Conservation (phyloP, 2,329 filamentous ascomycete genomes). For the Hypoxylon sp. region DNA sequence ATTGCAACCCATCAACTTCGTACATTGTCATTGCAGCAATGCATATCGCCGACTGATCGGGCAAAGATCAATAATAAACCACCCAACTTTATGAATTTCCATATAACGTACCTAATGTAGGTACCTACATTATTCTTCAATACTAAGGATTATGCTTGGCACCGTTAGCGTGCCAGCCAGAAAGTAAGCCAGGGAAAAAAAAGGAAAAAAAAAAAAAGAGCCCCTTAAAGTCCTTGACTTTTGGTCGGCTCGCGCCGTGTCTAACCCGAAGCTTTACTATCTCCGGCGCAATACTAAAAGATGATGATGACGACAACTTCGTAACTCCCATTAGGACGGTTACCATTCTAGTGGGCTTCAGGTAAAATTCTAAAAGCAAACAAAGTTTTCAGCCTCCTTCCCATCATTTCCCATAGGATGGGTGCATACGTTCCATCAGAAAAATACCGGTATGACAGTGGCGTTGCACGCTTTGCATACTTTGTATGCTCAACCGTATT, state of each 20-base stretch:
- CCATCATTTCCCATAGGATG: background rate
- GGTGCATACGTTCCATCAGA: constrained; percentile 5
- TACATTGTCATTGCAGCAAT: constrained; percentile 17
- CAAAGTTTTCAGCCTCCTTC: constrained; percentile 25
- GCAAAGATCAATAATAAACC: constrained; percentile 15
- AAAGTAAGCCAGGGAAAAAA: background rate
- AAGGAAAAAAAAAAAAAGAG: background rate
- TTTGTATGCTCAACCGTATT: background rate
- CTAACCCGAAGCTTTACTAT: constrained; percentile 13
- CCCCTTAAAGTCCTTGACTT: constrained; percentile 7
- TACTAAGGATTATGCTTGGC: constrained; percentile 30
- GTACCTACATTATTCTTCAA: constrained; percentile 10
- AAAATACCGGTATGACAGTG: constrained; percentile 3
- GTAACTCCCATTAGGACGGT: background rate
- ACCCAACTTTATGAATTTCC: constrained; percentile 7
- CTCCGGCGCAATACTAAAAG: constrained; percentile 18
- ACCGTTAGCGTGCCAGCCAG: constrained; percentile 22
- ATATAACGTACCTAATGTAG: constrained; percentile 5
- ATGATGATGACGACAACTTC: constrained; percentile 15
- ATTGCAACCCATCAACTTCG: constrained; percentile 18
- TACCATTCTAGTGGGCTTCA: constrained; percentile 1
- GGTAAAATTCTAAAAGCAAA: background rate
- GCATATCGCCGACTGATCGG: background rate
- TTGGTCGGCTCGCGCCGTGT: constrained; percentile 38
- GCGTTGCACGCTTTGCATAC: constrained; percentile 1